Conservation (phyloP, 2,329 filamentous ascomycete genomes). For the Tolypocladium endophyticum region DNA sequence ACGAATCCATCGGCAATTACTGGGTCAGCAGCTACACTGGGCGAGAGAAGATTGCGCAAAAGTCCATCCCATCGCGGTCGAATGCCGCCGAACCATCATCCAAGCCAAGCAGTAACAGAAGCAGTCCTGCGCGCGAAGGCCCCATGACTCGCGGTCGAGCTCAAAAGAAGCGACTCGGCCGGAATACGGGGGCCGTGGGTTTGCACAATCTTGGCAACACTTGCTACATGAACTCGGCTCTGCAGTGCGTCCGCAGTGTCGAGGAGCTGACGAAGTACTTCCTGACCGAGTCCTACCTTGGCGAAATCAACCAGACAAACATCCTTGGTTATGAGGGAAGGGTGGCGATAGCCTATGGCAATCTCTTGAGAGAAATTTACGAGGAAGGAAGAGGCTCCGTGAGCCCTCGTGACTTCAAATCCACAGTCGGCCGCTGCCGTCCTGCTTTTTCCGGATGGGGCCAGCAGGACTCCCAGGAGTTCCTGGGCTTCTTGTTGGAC, state of each 20-base stretch:
- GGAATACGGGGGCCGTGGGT: constrained; percentile 67
- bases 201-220: constrained; percentile 90
- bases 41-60: constrained; percentile 21
- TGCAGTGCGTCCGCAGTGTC: constrained; percentile 89
- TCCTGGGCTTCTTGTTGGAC: constrained; percentile 88
- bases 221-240: constrained; percentile 97
- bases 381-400: constrained; percentile 58
- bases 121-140: constrained; percentile 52
- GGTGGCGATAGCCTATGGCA: constrained; percentile 76
- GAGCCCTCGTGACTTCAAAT: constrained; percentile 73
- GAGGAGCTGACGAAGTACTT: constrained; percentile 93
- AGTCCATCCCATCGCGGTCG: constrained; percentile 22
- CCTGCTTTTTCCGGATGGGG: constrained; percentile 87
- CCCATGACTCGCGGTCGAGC: constrained; percentile 61
- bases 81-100: constrained; percentile 15
- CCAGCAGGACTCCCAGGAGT: constrained; percentile 96
- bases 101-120: constrained; percentile 47
- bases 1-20: constrained; percentile 58
- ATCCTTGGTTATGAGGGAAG: constrained; percentile 75
- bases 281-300: constrained; percentile 59
- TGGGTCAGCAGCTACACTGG: constrained; percentile 43
- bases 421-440: constrained; percentile 67
- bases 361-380: constrained; percentile 69
- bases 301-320: constrained; percentile 78
- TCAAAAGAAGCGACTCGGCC: constrained; percentile 59